Conservation (phyloP, 768 basidiomycete species). For the Pleurotus giganteus region DNA sequence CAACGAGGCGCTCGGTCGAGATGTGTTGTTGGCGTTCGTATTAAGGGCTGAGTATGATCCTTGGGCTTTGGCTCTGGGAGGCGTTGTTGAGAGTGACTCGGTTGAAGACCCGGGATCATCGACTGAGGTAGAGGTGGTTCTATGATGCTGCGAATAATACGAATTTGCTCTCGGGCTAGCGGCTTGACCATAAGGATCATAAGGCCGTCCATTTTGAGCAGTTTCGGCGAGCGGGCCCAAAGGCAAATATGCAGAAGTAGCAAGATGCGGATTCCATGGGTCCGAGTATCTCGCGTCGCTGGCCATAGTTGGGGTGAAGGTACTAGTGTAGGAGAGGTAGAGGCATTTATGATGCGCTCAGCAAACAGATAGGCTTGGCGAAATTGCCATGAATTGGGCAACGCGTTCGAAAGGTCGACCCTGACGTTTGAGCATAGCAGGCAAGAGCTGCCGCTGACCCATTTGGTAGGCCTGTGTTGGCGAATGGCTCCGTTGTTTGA, state of each 20-base stretch:
- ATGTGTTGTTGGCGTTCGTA: not conserved
- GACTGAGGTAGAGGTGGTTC: not conserved
- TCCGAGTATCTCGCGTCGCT: not conserved
- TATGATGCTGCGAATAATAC: not conserved
- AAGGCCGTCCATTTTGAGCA: not conserved
- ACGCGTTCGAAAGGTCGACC: not conserved
- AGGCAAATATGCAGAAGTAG: not conserved
- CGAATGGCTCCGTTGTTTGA: too few relatives aligned
- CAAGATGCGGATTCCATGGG: not conserved
- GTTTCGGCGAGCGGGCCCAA: not conserved
- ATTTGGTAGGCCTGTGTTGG: too few relatives aligned
- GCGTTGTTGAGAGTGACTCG: not conserved
- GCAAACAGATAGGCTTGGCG: not conserved
- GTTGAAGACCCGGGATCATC: not conserved
- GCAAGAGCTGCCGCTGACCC: not conserved
- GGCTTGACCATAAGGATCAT: not conserved
- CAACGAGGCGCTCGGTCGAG: not conserved
- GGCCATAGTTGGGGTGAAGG: not conserved
- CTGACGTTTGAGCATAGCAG: slow-evolving; percentile 7
- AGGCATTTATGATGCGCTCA: not conserved
- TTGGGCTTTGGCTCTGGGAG: not conserved
- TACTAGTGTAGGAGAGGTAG: not conserved
- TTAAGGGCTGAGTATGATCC: not conserved
- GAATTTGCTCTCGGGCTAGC: not conserved
- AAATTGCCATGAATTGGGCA: not conserved